Base-by-base conservation (phyloP, 176 grass and related monocot genomes). In the Microstegium vimineum region DNA sequence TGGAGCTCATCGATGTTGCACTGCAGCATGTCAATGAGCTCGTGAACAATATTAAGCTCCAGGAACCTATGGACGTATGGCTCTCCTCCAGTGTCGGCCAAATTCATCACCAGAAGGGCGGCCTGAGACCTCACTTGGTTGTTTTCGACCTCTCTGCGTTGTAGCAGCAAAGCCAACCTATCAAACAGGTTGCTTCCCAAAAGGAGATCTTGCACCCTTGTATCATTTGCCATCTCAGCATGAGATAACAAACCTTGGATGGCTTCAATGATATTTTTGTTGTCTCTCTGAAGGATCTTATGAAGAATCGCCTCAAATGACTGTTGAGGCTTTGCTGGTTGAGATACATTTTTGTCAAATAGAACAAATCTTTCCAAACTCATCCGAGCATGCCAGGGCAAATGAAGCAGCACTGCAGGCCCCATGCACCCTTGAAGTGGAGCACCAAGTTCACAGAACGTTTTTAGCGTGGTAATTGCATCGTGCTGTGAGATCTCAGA, bases 341-440 rank as follows among this genome's bases (percentile, higher is more conserved):
- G 67, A 17, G 81, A 10, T 42, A 23, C 35, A 82, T 82, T 82
- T 75, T 70, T 85, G 25, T 94, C 89, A 28, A 71, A 87, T 63
- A 89, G 74, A 77, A 94, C 73, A 82, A 91, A 91, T 83, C 92
- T 89, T 64, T 94, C 92, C 81, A 94, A 85, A 49, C 77, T 87
- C 25, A 94, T 69, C 40, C 92, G 90, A 84, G 84, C 89, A 79
- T 83, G 89, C 92, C 92, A 94, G 36, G 92, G 92, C 79, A 94
- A 80, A 81, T 87, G 92, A 85, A 89, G 71, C 67, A 94, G 37
- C 64, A 82, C 60, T 70, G 75, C 80, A 75, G 89, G 89, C 13
- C 70, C 75, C 60, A 94, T 80, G 74, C 86, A 94, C 66, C 87
- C 84, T 79, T 89, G 81, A 66, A 91, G 87, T 73, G 77, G 89